Evolutionary conservation across 2,329 filamentous ascomycete species (phyloP), one percentile per base, ranked within the genome.

Genomic region (Ascochyta pisi): DNA sequence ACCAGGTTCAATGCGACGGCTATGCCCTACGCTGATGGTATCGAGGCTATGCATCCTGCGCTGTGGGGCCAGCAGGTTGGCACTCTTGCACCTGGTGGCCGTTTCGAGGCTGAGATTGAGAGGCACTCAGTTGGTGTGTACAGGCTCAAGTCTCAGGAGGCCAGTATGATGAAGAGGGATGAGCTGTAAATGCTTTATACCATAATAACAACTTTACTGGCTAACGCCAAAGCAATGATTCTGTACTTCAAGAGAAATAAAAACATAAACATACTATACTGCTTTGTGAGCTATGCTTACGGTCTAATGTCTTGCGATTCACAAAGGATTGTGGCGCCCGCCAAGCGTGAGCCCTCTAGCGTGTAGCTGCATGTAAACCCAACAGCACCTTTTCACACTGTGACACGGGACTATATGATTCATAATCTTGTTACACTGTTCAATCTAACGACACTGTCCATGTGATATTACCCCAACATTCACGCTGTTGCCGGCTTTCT

Each of bases 51-150:
- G 51, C 69, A 77, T 62, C 74, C 78, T 45, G 69, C 78, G 22
- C 64, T 85, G 54, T 70, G 83, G 54, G 83, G 83, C 0, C 63
- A 64, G 26, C 78, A 79, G 60, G 74, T 81, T 12, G 79, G 77
- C 6, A 79, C 71, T 7, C 74, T 84, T 45, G 62, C 65, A 57
- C 75, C 80, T 1, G 69, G 70, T 39, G 81, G 81, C 0, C 79
- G 73, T 0, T 69, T 82, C 23, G 71, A 64, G 15, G 80, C 81
- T 1, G 69, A 73, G 47, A 78, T 85, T 6, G 70, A 76, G 9
- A 71, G 78, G 27, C 82, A 84, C 71, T 81, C 79, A 0, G 78
- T 81, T n/a, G 78, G 76, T n/a, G 73, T 83, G 69, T 82, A 79
- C 63, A 75, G 82, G 55, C 64, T 84, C 60, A 73, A 81, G 46